Conservation (phyloP, 495 filamentous ascomycete genomes). For the Neohortaea acidophila region DNA sequence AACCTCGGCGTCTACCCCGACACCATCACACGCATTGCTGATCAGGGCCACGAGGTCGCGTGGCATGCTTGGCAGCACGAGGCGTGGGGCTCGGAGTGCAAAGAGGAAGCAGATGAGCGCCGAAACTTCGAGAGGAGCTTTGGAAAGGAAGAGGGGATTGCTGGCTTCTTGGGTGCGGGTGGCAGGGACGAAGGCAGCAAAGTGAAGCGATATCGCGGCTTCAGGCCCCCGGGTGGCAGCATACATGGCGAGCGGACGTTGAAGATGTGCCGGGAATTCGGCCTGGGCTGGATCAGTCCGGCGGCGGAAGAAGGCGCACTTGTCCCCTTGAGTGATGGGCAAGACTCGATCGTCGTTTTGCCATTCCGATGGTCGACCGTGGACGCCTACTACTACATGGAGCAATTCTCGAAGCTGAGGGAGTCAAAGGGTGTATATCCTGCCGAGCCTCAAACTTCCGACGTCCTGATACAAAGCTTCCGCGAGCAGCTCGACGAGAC, state of each 20-base stretch:
- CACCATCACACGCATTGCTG: constrained; percentile 7
- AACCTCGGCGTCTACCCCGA: constrained; percentile 15
- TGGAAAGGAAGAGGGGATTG: constrained; percentile 4
- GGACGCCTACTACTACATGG: constrained; percentile 21
- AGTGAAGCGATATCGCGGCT: constrained; percentile 11
- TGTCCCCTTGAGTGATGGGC: constrained; percentile 4
- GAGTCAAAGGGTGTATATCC: constrained; percentile 10
- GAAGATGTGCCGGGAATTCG: constrained; percentile 13
- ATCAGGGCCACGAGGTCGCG: constrained; percentile 13
- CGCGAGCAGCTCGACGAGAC: constrained; percentile 11
- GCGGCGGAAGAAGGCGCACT: constrained; percentile 12
- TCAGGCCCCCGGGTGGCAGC: constrained; percentile 15
- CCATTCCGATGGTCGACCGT: constrained; percentile 19
- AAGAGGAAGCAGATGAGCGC: constrained; percentile 7
- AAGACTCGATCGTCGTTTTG: constrained; percentile 13
- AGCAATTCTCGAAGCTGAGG: constrained; percentile 9
- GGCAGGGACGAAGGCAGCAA: not conserved
- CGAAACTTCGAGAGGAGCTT: constrained; percentile 16
- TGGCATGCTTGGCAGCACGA: constrained; percentile 20
- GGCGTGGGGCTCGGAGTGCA: constrained; percentile 13
- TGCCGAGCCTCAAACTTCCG: constrained; percentile 3
- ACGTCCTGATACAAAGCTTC: constrained; percentile 6
- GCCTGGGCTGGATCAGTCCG: constrained; percentile 17
- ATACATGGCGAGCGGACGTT: constrained; percentile 16
- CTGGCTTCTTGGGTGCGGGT: constrained; percentile 1